These are phyloP conservation scores for Trichoderma guizhouense DNA, from an alignment of 2,329 filamentous ascomycete genomes.

Conservation along the genomic window DNA sequence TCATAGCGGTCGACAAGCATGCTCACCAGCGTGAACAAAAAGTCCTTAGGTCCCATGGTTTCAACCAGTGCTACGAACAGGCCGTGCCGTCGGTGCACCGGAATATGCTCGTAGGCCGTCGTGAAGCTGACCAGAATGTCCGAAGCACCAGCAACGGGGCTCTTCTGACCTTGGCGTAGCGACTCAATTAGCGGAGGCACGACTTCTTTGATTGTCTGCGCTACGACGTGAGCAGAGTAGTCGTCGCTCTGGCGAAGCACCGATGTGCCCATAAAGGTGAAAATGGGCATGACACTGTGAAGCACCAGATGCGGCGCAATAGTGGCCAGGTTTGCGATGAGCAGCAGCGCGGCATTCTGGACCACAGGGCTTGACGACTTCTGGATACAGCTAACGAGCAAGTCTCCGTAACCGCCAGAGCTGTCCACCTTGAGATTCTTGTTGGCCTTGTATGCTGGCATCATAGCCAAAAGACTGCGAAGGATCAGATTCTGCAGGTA, in stretches of 20 bases:
- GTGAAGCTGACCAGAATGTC: conserved; percentile 95
- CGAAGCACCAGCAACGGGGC: conserved; percentile 74
- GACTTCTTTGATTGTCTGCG: conserved; percentile 90
- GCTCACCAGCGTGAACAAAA: conserved; percentile 80
- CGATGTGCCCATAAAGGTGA: conserved; percentile 95
- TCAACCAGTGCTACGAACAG: conserved; percentile 82
- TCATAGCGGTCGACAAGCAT: conserved; percentile 91
- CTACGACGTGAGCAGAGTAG: conserved; percentile 93
- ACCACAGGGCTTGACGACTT: conserved; percentile 89
- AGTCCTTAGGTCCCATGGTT: conserved; percentile 81
- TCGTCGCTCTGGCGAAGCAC: conserved; percentile 91
- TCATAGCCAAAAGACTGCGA: conserved; percentile 76
- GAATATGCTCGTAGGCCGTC: conserved; percentile 94
- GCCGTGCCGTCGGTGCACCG: conserved; percentile 74
- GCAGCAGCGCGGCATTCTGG: conserved; percentile 83
- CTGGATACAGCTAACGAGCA: conserved; percentile 91
- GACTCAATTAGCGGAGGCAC: conserved; percentile 88
- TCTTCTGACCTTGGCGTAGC: conserved; percentile 74
- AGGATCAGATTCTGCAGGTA: conserved; percentile 87
- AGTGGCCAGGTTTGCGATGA: conserved; percentile 82
- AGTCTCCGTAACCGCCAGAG: conserved; percentile 77
- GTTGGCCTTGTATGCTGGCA: conserved; percentile 68
- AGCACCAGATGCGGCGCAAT: conserved; percentile 88
- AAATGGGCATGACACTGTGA: conserved; percentile 98
- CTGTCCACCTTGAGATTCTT: conserved; percentile 66